A percentile compares a stretch with the other conserved stretches of the same genome.
Evolutionary conservation across 2,329 filamentous ascomycete genomes (phyloP).

Genomic region (Rhynchosporium agropyri): DNA sequence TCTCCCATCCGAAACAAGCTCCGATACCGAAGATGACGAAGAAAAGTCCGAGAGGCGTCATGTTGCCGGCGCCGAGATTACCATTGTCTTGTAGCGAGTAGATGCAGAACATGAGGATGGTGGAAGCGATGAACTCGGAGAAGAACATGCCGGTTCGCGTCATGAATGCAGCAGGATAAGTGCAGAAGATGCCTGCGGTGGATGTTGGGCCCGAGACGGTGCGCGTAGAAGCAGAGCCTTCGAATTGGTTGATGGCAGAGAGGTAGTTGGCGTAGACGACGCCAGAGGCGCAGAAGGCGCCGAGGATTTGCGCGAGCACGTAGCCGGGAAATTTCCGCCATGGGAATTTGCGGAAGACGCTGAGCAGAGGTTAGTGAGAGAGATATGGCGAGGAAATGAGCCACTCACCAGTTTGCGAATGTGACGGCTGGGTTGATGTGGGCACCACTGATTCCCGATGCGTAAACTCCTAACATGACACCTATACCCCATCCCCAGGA

Average conservation of each 20-base stretch:
- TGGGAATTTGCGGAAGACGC: constrained; percentile 65
- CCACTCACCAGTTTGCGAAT: constrained; percentile 59
- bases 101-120: constrained; percentile 72
- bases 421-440: constrained; percentile 74
- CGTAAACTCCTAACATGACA: constrained; percentile 72
- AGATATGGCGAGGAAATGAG: background rate
- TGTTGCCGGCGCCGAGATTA: constrained; percentile 49
- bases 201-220: constrained; percentile 57
- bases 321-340: constrained; percentile 72
- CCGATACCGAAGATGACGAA: constrained; percentile 76
- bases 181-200: constrained; percentile 72
- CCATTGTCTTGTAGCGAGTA: constrained; percentile 67
- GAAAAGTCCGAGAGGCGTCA: constrained; percentile 65
- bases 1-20: constrained; percentile 73
- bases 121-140: constrained; percentile 69
- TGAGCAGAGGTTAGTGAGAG: constrained; percentile 10
- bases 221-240: constrained; percentile 61
- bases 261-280: constrained; percentile 60
- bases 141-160: constrained; percentile 70
- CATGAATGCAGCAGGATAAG: constrained; percentile 67
- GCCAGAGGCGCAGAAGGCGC: constrained; percentile 64
- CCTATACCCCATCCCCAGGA: constrained; percentile 53
- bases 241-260: constrained; percentile 66
- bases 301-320: constrained; percentile 64
- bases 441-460: constrained; percentile 57